Evolutionary conservation across 1,284 basidiomycete species (phyloP).

Genomic region (Ganoderma lingzhi): DNA sequence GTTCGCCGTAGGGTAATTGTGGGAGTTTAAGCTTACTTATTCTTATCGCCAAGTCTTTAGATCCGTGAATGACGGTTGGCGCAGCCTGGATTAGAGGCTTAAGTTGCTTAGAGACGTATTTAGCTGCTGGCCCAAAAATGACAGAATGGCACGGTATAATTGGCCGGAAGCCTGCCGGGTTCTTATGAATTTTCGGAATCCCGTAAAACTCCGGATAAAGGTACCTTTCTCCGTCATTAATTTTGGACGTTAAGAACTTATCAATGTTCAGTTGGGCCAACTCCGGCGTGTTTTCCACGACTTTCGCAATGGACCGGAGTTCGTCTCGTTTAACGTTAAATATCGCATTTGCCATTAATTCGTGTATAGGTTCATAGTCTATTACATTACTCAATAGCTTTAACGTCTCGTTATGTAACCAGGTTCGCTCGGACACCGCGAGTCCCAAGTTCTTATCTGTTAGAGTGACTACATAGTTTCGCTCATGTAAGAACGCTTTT

Average conservation of each 20-base stretch:
- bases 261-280: background rate
- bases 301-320: background rate
- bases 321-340: background rate
- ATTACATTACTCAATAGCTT: background rate
- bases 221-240: background rate
- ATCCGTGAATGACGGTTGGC: conserved; percentile 19
- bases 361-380: background rate
- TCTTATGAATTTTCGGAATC: conserved; percentile 21
- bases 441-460: background rate
- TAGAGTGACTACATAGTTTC: background rate
- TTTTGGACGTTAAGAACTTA: background rate
- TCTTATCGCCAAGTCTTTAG: conserved; percentile 19
- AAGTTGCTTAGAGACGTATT: conserved; percentile 13
- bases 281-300: background rate
- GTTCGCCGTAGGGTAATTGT: background rate
- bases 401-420: background rate
- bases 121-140: conserved; percentile 1
- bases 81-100: conserved; percentile 14
- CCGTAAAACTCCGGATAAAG: conserved; percentile 6
- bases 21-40: conserved; percentile 5
- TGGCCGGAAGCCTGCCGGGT: conserved; percentile 13
- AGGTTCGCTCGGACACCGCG: background rate
- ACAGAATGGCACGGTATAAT: conserved; percentile 19
- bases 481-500: background rate
- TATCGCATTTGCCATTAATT: background rate